These are phyloP conservation scores for Naganishia randhawae DNA, from an alignment of 768 basidiomycete genomes.

Conservation along the genomic window DNA sequence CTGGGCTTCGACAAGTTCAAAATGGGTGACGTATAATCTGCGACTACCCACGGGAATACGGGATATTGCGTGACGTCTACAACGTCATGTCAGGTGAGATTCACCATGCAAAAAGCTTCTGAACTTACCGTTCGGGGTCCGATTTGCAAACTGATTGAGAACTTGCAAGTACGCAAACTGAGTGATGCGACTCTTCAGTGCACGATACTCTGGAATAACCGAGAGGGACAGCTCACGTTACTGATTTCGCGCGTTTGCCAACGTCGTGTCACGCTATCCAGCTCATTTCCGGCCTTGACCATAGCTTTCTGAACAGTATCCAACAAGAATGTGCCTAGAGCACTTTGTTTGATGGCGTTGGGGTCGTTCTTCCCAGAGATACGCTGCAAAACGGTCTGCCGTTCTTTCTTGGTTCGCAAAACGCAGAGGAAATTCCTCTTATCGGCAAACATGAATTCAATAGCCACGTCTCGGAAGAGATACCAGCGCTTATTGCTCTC, in stretches of 20 bases:
- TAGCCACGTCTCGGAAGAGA: conserved; percentile 85
- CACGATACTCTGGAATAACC: not conserved
- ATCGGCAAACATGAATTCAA: conserved; percentile 91
- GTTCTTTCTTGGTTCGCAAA: conserved; percentile 66
- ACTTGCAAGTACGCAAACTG: conserved; percentile 86
- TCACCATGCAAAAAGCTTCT: not conserved
- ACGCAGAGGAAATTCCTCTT: conserved; percentile 80
- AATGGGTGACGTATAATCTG: conserved; percentile 71
- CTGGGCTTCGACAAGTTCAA: conserved; percentile 39
- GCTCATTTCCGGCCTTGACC: conserved; percentile 41
- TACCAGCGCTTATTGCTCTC: conserved; percentile 77
- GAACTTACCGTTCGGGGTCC: conserved; percentile 69
- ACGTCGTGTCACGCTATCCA: conserved; percentile 54
- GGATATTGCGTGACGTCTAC: conserved; percentile 85
- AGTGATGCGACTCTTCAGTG: not conserved
- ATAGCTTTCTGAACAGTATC: conserved; percentile 46
- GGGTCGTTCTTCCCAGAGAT: conserved; percentile 55
- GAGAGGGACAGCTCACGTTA: conserved; percentile 59
- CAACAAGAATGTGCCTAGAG: conserved; percentile 48
- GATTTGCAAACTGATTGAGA: conserved; percentile 83
- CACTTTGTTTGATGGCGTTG: conserved; percentile 58
- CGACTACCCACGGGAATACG: conserved; percentile 78
- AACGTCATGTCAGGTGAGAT: not conserved
- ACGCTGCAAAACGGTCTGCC: conserved; percentile 52
- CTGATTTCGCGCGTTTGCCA: conserved; percentile 91